These are phyloP conservation scores for Salvia hispanica DNA, from an alignment of 257 asterid species.

Conservation along the genomic window DNA sequence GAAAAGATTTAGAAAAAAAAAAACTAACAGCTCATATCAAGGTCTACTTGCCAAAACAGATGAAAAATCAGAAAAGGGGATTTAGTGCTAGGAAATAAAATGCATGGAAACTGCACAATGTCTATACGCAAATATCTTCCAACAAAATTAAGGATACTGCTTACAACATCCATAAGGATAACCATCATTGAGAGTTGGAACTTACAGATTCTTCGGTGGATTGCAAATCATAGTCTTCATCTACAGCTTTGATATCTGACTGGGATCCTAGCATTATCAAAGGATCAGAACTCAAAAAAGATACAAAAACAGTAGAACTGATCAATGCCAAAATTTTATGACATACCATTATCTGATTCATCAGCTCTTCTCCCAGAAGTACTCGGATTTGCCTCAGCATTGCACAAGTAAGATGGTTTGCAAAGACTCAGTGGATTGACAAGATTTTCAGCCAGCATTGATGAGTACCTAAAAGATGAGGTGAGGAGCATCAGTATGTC, in stretches of 20 bases:
- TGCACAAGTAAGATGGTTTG: constrained; percentile 42
- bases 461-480: constrained; percentile 70
- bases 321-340: constrained; percentile 4
- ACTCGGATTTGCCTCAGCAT: constrained; percentile 46
- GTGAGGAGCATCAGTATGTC: constrained; percentile 21
- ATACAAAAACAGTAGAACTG: constrained; percentile 25
- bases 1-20: constrained; percentile 3
- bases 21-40: background rate
- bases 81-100: constrained; percentile 6
- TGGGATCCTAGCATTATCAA: constrained; percentile 66
- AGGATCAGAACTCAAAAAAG: constrained; percentile 35
- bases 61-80: constrained; percentile 16
- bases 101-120: background rate
- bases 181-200: constrained; percentile 26
- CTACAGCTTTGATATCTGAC: constrained; percentile 61
- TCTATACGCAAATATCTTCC: constrained; percentile 8
- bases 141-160: constrained; percentile 15
- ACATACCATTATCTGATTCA: constrained; percentile 58
- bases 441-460: constrained; percentile 99
- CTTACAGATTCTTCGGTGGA: constrained; percentile 80
- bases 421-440: constrained; percentile 57
- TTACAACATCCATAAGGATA: constrained; percentile 15
- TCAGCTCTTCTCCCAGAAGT: constrained; percentile 44
- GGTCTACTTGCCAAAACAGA: constrained; percentile 17
- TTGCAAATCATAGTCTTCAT: constrained; percentile 69